Conservation (phyloP, 2,329 filamentous ascomycete genomes). For the Coniochaeta hoffmannii region DNA sequence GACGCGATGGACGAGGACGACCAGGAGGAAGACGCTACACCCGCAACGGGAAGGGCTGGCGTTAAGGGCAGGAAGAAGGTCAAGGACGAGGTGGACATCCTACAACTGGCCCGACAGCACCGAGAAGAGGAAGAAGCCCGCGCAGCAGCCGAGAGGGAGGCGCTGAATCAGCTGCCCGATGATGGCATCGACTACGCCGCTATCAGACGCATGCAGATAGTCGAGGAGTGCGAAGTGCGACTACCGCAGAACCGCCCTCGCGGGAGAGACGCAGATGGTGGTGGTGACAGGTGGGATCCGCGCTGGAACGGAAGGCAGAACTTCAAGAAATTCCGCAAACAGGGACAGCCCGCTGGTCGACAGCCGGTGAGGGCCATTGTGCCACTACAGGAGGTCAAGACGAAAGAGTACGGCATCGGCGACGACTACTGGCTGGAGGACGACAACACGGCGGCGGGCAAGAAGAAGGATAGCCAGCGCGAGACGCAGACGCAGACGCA, state of each 20-base stretch:
- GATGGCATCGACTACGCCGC: conserved; percentile 63
- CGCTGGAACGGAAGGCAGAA: conserved; percentile 93
- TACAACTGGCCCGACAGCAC: conserved; percentile 55
- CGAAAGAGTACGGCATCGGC: conserved; percentile 65
- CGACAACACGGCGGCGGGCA: conserved; percentile 19
- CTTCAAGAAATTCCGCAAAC: conserved; percentile 78
- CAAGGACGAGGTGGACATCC: conserved; percentile 56
- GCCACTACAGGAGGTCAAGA: conserved; percentile 60
- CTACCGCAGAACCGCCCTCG: conserved; percentile 22
- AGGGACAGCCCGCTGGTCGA: conserved; percentile 40
- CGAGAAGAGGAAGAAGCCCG: conserved; percentile 61
- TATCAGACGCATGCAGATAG: conserved; percentile 65
- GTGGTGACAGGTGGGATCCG: conserved; percentile 86
- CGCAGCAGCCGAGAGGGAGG: conserved; percentile 45
- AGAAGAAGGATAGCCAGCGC: conserved; percentile 14
- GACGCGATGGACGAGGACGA: conserved; percentile 9
- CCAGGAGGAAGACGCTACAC: conserved; percentile 11
- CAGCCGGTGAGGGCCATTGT: conserved; percentile 53
- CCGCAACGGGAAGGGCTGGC: conserved; percentile 24
- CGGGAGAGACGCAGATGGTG: conserved; percentile 44
- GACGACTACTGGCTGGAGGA: conserved; percentile 70
- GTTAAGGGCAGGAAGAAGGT: conserved; percentile 30
- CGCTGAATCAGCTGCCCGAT: conserved; percentile 43
- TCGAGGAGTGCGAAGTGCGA: conserved; percentile 67
- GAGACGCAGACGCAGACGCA: conserved; percentile 8